Evolutionary conservation across 2,329 filamentous ascomycete genomes (phyloP).

Genomic region (Gaeumannomyces sp.): DNA sequence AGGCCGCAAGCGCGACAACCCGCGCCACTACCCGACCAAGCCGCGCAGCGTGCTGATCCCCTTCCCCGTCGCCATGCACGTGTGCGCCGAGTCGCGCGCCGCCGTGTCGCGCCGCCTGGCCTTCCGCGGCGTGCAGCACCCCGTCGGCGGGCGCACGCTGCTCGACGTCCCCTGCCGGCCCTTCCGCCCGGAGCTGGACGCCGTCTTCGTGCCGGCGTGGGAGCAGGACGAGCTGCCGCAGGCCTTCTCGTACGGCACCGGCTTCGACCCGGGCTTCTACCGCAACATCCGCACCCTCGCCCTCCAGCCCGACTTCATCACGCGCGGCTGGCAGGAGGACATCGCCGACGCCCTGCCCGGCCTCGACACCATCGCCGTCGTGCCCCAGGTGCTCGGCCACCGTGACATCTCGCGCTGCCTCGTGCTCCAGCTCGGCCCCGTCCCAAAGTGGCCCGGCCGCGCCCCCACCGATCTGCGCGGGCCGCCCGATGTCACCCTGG

Average conservation of each 20-base stretch:
- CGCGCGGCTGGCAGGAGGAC: too few species aligned
- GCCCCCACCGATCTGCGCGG: too few species aligned
- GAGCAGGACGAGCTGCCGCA: not conserved
- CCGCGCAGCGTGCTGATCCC: not conserved
- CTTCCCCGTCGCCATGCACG: constrained; percentile 3
- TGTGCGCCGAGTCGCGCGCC: constrained; percentile 3
- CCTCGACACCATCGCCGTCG: not conserved
- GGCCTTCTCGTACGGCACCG: not conserved
- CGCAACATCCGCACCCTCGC: constrained; percentile 2
- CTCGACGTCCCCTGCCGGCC: constrained; percentile 1
- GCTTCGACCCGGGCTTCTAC: not conserved
- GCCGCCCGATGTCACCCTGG: not conserved
- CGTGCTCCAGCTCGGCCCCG: not conserved
- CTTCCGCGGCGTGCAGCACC: not conserved
- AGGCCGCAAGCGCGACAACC: not conserved
- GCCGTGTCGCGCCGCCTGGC: not conserved
- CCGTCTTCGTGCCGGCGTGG: not conserved
- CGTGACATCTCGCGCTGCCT: not conserved
- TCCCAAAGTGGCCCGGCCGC: too few species aligned
- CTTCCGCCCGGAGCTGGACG: constrained; percentile 1
- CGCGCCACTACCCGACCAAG: not conserved
- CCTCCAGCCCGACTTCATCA: constrained; percentile 2
- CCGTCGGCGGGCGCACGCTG: not conserved
- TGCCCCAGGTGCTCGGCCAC: not conserved
- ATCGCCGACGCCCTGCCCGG: too few species aligned